These are phyloP conservation scores for Suillus weaverae DNA, from an alignment of 768 basidiomycete genomes.

Conservation along the genomic window DNA sequence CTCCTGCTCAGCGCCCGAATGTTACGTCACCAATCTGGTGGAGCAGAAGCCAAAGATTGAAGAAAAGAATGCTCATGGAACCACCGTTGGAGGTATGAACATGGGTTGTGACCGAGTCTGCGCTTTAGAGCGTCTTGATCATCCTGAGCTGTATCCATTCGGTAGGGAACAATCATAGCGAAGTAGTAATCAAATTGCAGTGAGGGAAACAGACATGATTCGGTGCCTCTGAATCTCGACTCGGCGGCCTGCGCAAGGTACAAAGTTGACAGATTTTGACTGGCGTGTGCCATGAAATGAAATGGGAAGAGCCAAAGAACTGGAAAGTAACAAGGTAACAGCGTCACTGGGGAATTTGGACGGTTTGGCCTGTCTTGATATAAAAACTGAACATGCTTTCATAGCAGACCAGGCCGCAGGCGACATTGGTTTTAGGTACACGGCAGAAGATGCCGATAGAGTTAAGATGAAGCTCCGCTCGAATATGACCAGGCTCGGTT, in stretches of 20 bases:
- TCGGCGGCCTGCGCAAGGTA: not conserved
- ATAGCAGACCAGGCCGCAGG: not conserved
- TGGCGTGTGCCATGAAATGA: not conserved
- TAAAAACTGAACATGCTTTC: not conserved
- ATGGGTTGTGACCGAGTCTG: not conserved
- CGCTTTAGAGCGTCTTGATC: not conserved
- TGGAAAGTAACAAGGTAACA: constrained; percentile 5
- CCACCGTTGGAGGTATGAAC: not conserved
- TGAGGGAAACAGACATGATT: not conserved
- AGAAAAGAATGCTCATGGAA: too few species aligned
- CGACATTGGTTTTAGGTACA: not conserved
- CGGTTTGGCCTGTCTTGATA: not conserved
- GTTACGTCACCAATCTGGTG: not conserved
- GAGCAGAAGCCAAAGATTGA: not conserved
- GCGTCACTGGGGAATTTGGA: not conserved
- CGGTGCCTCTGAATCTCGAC: not conserved
- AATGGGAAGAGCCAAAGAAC: not conserved
- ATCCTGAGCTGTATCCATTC: not conserved
- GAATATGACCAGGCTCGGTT: constrained; percentile 29
- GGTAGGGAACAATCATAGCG: not conserved
- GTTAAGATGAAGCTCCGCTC: constrained; percentile 24
- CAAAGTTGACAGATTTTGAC: too few species aligned
- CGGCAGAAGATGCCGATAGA: constrained; percentile 24
- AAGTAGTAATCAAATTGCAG: not conserved
- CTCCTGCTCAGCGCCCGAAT: not conserved